Evolutionary conservation across 169 alveolate species (phyloP), one percentile per base, ranked within the genome.

Genomic region (Cryptosporidium viatorum): DNA sequence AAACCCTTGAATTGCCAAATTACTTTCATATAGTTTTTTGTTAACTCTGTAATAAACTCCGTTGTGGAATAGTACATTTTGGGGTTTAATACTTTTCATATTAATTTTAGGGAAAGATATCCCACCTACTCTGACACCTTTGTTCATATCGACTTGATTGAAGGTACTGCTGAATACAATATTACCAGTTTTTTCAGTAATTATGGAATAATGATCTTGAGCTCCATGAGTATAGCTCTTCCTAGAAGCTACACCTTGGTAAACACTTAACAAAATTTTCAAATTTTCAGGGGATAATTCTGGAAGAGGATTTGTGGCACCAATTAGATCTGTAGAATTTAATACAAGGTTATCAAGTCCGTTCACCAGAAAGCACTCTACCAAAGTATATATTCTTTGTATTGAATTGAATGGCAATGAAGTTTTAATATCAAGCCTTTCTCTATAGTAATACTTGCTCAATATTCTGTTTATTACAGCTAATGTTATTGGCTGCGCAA

Each of bases 401-500:
- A 80, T 80, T n/a, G 89, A 80, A 26, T 80, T 48, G 39, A 80
- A 23, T n/a, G 89, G 89, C 16, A 80, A n/a, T 43, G 35, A 16
- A 21, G 37, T 80, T 5, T 62, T 43, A 3, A 80, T 37, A 50
- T 80, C 73, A 62, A 59, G 65, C 26, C 48, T 43, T 67, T 59
- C 80, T 26, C 68, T 62, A 41, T 80, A 80, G 39, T 60, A 80
- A 31, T 59, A 43, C 31, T 59, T 80, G 33, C 33, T 41, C 48
- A 58, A 48, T 0, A 80, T 80, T 80, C 89, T 59, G 26, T 48
- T 80, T 48, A 80, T 80, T 23, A 50, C 89, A 35, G 89, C 62
- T 41, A 80, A 45, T 31, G 89, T 80, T 10, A 52, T 80, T 80
- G 89, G 89, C 37, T 80, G 89, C 0, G 89, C 89, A 80, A 80